Base-by-base conservation (phyloP, 2,329 filamentous ascomycete species). In the Venturia nashicola region DNA sequence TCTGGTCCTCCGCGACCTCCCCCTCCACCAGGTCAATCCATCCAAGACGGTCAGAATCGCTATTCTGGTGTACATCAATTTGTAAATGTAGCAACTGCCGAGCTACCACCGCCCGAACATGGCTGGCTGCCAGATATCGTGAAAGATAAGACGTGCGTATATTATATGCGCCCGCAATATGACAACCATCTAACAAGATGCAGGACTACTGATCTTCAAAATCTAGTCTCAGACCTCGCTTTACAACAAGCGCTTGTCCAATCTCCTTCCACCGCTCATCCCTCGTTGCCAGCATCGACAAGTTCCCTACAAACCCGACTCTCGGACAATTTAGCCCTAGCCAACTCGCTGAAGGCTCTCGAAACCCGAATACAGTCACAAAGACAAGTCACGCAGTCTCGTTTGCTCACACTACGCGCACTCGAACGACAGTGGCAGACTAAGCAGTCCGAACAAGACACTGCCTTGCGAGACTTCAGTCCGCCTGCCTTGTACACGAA, bases 351-450 rank as follows among this genome's bases (percentile, higher is more conserved):
- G 14, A 75, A 79, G 32, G 80, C 83, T 44, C 79, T 86, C 6
- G 88, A 90, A 72, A 72, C 77, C 0, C 82, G 82, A 66, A 75
- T 87, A 14, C 72, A 76, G 12, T 82, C 82, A 67, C 82, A 87
- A 70, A 87, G 93, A 64, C 82, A 85, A 36, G 80, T 83, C 1
- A 88, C 90, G 0, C 91, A 96, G 72, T 87, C 90, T 3, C 87
- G 92, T 65, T 83, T 97, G 0, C 82, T 97, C 0, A 83, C 90
- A 12, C 85, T 94, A 27, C 89, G 93, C 70, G 89, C 90, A 1
- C 83, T 97, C 18, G 94, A 97, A 76, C 85, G 92, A n/a, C 88
- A 93, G 71, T 97, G 94, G 90, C 85, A 87, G 64, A 84, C 89
- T 68, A 95, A 94, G 74, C 90, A 97, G 74, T 81, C 84, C 1